Evolutionary conservation across 768 basidiomycete genomes (phyloP), one percentile per base, ranked within the genome.

Genomic region (Atractiella rhizophila): DNA sequence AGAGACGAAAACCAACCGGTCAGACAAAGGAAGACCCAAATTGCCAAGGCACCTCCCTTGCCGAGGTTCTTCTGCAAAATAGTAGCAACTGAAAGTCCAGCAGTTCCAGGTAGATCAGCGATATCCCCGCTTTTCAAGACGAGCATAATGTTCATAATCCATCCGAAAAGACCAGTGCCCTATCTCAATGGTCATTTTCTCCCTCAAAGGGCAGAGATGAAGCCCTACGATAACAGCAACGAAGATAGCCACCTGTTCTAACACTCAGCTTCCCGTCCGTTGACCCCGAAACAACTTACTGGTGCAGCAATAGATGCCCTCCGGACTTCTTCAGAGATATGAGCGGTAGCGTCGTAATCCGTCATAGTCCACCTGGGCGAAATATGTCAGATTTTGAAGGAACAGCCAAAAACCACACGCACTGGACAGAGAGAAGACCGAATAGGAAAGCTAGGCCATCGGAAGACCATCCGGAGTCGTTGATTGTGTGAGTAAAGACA

Each of bases 111-210:
- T 16, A 81, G 66, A 40, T 69, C 61, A 42, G 63, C 70, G 13
- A 20, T 25, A 20, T 41, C 24, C 18, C 51, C 45, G 32, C 76
- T 77, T 57, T 79, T 83, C 8, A 85, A 63, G n/a, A 85, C 66
- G 24, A 82, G 58, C 4, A 81, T 73, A 47, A 88, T 76, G 58
- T 85, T 88, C 45, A 83, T 65, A 8, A 85, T 52, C 80, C 80
- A 83, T 26, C 80, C 79, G 46, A 80, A 65, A 33, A 75, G 59
- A 40, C 74, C 74, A 4, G 75, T 77, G 4, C 76, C 75, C 10
- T 39, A 29, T 30, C 24, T 7, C 8, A 24, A 8, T 37, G 21
- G 21, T 26, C 36, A 9, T 35, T n/a, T 9, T 35, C 16, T 18
- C 16, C 16, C n/a, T n/a, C n/a, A n/a, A n/a, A n/a, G n/a, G n/a